Evolutionary conservation across 225 moss, liverwort and hornwort species (phyloP).

Genomic region (Polytrichum formosum): DNA sequence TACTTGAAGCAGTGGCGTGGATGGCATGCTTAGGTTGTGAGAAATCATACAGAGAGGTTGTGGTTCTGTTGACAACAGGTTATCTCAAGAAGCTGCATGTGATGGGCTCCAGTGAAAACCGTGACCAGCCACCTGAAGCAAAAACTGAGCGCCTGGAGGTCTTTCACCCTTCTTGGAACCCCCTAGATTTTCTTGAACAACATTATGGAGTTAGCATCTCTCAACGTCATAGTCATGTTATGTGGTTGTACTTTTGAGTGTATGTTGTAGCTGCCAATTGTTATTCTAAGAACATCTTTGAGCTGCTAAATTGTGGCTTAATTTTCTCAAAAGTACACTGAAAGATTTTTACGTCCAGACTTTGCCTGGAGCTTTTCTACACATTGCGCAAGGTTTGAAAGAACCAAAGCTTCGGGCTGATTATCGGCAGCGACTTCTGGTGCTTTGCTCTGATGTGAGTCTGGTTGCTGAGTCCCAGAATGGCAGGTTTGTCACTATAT

Average conservation of each 20-base stretch:
- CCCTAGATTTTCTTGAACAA: background rate
- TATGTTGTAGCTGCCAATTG: no score
- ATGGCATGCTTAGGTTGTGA: conserved; percentile 87
- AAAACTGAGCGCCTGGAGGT: conserved; percentile 78
- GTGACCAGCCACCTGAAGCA: conserved; percentile 58
- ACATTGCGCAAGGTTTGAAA: conserved; percentile 69
- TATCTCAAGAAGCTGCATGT: conserved; percentile 69
- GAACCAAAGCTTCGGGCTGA: conserved; percentile 59
- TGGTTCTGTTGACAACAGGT: conserved; percentile 58
- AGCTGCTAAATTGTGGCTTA: no score
- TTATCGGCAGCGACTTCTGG: conserved; percentile 69
- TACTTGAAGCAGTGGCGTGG: conserved; percentile 74
- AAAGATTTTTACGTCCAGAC: conserved; percentile 31
- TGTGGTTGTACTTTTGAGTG: no score
- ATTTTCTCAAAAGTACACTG: no score
- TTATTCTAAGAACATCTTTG: no score
- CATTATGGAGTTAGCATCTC: no score
- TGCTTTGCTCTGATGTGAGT: conserved; percentile 78
- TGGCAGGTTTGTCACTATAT: conserved; percentile 46
- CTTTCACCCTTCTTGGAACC: background rate
- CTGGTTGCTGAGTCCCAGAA: conserved; percentile 66
- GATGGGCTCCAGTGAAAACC: conserved; percentile 55
- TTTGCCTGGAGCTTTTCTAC: conserved; percentile 70
- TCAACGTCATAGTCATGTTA: no score
- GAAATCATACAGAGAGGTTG: conserved; percentile 82